Conservation (phyloP, 2,329 filamentous ascomycete genomes). For the Metarhizium humberi region DNA sequence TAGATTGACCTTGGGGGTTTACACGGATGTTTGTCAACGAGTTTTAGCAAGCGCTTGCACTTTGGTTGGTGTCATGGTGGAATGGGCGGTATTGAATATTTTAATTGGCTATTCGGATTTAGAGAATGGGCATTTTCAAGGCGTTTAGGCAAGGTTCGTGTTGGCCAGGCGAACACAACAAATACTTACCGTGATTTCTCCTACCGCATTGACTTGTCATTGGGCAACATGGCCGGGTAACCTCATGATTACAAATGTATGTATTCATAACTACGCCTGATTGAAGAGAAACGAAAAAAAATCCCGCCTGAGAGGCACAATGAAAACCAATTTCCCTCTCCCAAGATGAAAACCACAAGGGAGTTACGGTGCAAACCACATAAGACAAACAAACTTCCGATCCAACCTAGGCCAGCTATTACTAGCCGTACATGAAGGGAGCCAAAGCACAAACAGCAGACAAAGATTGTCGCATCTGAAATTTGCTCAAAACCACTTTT, state of each 20-base stretch:
- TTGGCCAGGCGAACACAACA: neutral
- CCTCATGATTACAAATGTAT: neutral
- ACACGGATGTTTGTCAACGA: neutral
- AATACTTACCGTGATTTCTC: neutral
- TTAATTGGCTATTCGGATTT: neutral
- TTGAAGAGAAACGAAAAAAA: neutral
- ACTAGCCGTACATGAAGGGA: neutral
- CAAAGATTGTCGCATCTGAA: neutral
- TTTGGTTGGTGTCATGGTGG: neutral
- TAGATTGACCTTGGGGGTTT: neutral
- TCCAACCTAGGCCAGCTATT: neutral
- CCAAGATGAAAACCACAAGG: neutral
- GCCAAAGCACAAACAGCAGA: neutral
- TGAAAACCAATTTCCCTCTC: neutral
- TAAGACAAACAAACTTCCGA: neutral
- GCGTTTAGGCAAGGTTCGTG: neutral
- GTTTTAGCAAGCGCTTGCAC: neutral
- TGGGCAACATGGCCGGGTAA: neutral
- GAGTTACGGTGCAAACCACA: neutral
- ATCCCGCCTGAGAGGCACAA: neutral
- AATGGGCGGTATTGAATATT: neutral
- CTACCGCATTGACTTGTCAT: neutral
- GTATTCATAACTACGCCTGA: neutral
- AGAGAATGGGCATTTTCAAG: slow-evolving; percentile 3
- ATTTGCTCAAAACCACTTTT: neutral